Conservation (phyloP, 2,329 filamentous ascomycete genomes). For the Drechslerella coelobrocha region DNA sequence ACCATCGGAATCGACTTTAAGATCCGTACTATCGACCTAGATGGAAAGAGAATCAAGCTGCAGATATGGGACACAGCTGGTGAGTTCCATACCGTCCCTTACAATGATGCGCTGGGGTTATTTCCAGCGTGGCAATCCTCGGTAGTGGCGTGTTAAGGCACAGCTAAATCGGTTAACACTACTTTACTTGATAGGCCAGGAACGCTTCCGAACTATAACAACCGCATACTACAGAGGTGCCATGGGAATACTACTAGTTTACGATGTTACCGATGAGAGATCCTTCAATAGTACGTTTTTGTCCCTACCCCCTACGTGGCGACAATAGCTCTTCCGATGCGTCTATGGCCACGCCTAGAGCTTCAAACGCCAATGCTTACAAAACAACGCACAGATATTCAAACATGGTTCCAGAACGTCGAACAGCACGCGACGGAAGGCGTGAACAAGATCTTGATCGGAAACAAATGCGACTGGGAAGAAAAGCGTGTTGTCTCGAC, state of each 20-base stretch:
- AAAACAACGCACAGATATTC: slow-evolving; percentile 73
- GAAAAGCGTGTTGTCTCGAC: slow-evolving; percentile 95
- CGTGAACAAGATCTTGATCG: slow-evolving; percentile 99
- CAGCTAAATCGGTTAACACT: slow-evolving; percentile 19
- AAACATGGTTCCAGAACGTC: slow-evolving; percentile 99
- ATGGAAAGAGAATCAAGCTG: slow-evolving; percentile 97
- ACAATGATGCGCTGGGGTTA: background rate
- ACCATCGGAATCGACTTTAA: slow-evolving; percentile 99
- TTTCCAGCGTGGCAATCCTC: slow-evolving; percentile 21
- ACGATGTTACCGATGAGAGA: slow-evolving; percentile 96
- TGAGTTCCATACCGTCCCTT: slow-evolving; percentile 33
- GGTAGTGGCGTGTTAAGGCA: slow-evolving; percentile 21
- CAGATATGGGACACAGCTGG: slow-evolving; percentile 99
- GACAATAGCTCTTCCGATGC: slow-evolving; percentile 12
- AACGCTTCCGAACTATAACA: slow-evolving; percentile 97
- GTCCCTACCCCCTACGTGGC: slow-evolving; percentile 35
- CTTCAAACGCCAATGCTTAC: slow-evolving; percentile 49
- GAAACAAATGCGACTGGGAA: slow-evolving; percentile 99
- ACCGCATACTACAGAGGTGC: slow-evolving; percentile 98
- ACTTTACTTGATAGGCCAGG: slow-evolving; percentile 67
- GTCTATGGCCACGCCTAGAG: slow-evolving; percentile 31
- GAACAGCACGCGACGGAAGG: slow-evolving; percentile 98
- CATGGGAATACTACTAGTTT: slow-evolving; percentile 97
- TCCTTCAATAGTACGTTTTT: slow-evolving; percentile 84
- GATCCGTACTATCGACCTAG: slow-evolving; percentile 97